These are phyloP conservation scores for Micractinium conductrix DNA, from an alignment of 139 green algal species.

Conservation along the genomic window DNA sequence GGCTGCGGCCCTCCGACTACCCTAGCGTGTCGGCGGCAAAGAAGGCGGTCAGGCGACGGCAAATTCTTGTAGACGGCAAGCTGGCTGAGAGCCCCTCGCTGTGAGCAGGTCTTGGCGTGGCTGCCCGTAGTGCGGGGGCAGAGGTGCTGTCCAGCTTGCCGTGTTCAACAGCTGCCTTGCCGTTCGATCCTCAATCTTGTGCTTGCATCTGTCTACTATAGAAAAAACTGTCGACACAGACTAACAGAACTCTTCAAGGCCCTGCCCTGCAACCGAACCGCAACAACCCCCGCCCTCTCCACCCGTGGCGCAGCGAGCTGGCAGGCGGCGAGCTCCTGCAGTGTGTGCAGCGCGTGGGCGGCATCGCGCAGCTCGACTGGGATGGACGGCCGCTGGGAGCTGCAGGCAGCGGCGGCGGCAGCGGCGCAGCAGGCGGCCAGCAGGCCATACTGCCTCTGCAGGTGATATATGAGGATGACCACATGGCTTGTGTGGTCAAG, in stretches of 20 bases:
- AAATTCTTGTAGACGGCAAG: constrained; percentile 39
- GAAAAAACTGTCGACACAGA: too few species aligned
- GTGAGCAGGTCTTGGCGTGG: background rate
- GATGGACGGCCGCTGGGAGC: background rate
- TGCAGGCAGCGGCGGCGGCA: background rate
- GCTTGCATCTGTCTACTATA: background rate
- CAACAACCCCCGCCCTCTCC: too few species aligned
- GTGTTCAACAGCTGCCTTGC: background rate
- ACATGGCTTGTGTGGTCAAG: constrained; percentile 58
- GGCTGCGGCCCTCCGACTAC: constrained; percentile 24
- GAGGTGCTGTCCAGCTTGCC: background rate
- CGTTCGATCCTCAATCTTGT: background rate
- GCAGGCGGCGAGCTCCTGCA: constrained; percentile 8
- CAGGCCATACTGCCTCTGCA: constrained; percentile 2
- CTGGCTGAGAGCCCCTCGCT: background rate
- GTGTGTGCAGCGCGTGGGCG: background rate
- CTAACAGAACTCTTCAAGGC: too few species aligned
- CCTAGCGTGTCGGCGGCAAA: constrained; percentile 33
- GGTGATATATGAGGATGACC: constrained; percentile 56
- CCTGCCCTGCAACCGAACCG: too few species aligned
- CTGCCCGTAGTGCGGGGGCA: too few species aligned
- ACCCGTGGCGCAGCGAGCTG: background rate
- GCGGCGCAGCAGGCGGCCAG: too few species aligned
- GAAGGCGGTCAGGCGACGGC: constrained; percentile 28
- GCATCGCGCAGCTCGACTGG: background rate